Evolutionary conservation across 176 grass and related monocot species (phyloP), one percentile per base, ranked within the genome.

Genomic region (Eleusine indica): DNA sequence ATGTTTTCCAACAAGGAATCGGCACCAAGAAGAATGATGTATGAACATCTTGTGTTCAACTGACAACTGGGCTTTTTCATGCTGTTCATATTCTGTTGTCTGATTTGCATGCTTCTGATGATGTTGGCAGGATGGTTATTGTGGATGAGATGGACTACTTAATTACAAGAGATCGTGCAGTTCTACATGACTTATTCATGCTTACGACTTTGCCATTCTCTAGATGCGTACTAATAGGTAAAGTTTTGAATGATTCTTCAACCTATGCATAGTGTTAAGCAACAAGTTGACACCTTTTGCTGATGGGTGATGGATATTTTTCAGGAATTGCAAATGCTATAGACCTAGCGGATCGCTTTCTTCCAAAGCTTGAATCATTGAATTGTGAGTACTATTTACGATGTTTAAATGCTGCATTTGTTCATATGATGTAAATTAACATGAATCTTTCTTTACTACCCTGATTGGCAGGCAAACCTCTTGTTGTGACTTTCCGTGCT

Each of bases 141-240:
- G 89, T 90, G 58, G 97, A 99, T 73, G 97, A 99, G 91, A 96
- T 99, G 89, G 93, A 99, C 79, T 99, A 94, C 68, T 87, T 96
- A 43, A 91, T 99, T 84, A 99, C 93, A 73, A 96, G 88, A 81
- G 97, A 99, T 58, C 77, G 86, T 6, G 88, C 84, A 37, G 91
- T 99, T 57, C 86, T 99, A 70, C 97, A 99, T 89, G 87, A 99
- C 87, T 91, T 96, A 88, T 99, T 99, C 75, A 99, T 96, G 89
- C 97, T 99, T 48, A 99, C 89, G 0, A 92, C 96, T 41, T 88
- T 78, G 75, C 88, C 84, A 60, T 99, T 89, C 79, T 96, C 93
- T 17, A 87, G 81, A 89, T 99, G 85, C 79, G 87, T 99, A 90
- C 74, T 99, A 22, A 92, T 99, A 92, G 93, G 97, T 99, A 80